Evolutionary conservation across 768 basidiomycete genomes (phyloP), one percentile per base, ranked within the genome.

Genomic region (Mycena floridula): DNA sequence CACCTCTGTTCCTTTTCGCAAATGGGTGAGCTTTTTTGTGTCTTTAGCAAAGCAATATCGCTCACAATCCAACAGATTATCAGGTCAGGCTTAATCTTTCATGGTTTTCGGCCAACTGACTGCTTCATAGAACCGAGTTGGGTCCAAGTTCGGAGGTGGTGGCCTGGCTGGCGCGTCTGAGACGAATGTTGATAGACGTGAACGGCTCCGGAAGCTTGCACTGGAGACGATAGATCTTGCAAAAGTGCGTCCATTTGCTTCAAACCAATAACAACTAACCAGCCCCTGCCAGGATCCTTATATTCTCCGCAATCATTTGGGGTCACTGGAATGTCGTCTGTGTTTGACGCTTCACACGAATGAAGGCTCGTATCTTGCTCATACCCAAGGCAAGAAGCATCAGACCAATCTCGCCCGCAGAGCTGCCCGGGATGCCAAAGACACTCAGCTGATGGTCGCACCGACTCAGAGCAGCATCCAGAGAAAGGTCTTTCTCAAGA

Each of bases 341-440:
- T 98, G 96, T 63, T 69, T 99, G 38, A 99, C 96, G 0, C 77
- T 99, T 9, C 96, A 99, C 67, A 97, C 95, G n/a, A 98, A 98
- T 57, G 96, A 99, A 67, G 96, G 96, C 16, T 96, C 94, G 12
- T 97, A 98, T 62, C 85, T 99, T 39, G 96, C 96, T 0, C 96
- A 99, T 56, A 99, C 96, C 0, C 96, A 98, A 69, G 96, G 96
- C 18, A 99, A 98, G 72, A 99, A 98, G 61, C 96, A 98, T 61
- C 96, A 98, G 62, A 98, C 94, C 3, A 98, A 98, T 61, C 81
- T 99, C 42, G 96, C 96, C 12, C 81, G 96, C 30, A 85, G 96
- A 53, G 96, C 96, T 0, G 95, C 95, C n/a, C 82, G 85, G 51
- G 96, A 98, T 73, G 88, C 90, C 38, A 96, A 97, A 60, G 96